Percentiles rank a stretch among this genome's conserved stretches.
Conservation (phyloP, 2,329 filamentous ascomycete genomes). For the Diaporthe citriasiana region DNA sequence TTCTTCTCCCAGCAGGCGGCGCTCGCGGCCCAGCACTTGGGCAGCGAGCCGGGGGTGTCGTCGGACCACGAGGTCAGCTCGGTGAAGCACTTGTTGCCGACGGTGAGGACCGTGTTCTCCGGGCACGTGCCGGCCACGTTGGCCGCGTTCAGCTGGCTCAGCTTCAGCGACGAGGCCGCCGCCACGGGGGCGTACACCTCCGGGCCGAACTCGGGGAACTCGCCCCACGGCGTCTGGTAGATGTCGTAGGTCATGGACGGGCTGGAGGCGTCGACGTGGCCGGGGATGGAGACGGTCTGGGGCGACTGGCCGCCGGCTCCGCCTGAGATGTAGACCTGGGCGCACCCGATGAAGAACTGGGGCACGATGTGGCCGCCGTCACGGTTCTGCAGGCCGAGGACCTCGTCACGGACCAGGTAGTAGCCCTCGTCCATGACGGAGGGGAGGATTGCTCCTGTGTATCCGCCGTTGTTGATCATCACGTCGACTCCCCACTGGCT, state of each 20-base stretch:
- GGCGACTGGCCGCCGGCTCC: slow-evolving; percentile 13
- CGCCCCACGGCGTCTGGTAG: slow-evolving; percentile 19
- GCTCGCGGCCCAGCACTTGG: slow-evolving; percentile 29
- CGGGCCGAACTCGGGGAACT: slow-evolving; percentile 34
- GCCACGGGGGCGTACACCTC: slow-evolving; percentile 1
- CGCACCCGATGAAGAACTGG: slow-evolving; percentile 27
- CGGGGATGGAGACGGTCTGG: slow-evolving; percentile 9
- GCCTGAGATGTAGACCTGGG: slow-evolving; percentile 22
- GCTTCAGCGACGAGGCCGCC: not conserved
- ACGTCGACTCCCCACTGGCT: slow-evolving; percentile 23
- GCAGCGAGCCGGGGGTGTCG: slow-evolving; percentile 20
- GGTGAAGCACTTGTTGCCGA: slow-evolving; percentile 32
- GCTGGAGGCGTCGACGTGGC: slow-evolving; percentile 20
- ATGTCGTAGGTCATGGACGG: slow-evolving; percentile 27
- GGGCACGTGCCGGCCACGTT: slow-evolving; percentile 15
- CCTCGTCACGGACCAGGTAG: slow-evolving; percentile 32
- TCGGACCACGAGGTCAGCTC: slow-evolving; percentile 24
- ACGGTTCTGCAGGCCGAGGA: slow-evolving; percentile 33
- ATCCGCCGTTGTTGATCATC: slow-evolving; percentile 28
- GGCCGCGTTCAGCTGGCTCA: not conserved
- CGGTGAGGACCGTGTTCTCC: slow-evolving; percentile 12
- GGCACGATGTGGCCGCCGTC: slow-evolving; percentile 30
- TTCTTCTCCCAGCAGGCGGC: slow-evolving; percentile 32
- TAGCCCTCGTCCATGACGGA: slow-evolving; percentile 17
- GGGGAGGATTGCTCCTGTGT: slow-evolving; percentile 19